phyloP scores from a whole-genome alignment of 495 filamentous ascomycete genomes.

The Hyaloscypha hepaticicola region DNA sequence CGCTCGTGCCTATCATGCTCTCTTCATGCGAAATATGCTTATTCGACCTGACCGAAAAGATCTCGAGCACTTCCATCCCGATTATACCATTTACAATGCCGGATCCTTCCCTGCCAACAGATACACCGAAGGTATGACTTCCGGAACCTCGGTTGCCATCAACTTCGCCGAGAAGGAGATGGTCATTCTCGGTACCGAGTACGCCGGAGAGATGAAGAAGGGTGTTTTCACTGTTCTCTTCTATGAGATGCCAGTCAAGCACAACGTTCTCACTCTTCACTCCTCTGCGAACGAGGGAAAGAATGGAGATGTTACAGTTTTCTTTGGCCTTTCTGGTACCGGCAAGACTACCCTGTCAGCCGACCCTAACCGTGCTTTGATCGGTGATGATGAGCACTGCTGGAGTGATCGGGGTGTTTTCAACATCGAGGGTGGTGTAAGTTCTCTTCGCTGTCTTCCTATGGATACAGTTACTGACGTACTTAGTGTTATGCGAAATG shows the following conservation, averaged over 20 bases:
- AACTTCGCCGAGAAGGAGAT: conserved; percentile 91
- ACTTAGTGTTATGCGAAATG: conserved; percentile 90
- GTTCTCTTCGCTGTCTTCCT: conserved; percentile 11
- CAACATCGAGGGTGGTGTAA: conserved; percentile 92
- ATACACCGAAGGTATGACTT: conserved; percentile 98
- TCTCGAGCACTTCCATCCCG: conserved; percentile 94
- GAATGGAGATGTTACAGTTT: conserved; percentile 90
- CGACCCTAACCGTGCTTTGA: conserved; percentile 92
- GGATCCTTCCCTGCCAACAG: conserved; percentile 98
- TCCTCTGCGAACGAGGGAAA: conserved; percentile 90
- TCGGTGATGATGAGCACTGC: conserved; percentile 99
- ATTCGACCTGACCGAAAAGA: conserved; percentile 89
- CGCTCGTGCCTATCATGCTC: conserved; percentile 96
- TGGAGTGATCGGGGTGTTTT: conserved; percentile 96
- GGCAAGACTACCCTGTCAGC: conserved; percentile 98
- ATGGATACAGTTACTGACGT: conserved; percentile 15
- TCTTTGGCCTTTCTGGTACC: conserved; percentile 98
- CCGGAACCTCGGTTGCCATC: conserved; percentile 81
- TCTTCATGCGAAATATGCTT: conserved; percentile 99
- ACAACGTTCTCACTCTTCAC: conserved; percentile 97
- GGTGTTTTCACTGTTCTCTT: conserved; percentile 98
- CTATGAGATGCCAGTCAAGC: conserved; percentile 99
- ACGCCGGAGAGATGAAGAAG: conserved; percentile 99
- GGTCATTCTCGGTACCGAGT: conserved; percentile 99
- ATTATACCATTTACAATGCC: conserved; percentile 99